Evolutionary conservation across 164 flowering plant genomes (phyloP), one percentile per base, ranked within the genome.

Genomic region (Cinnamomum chago): DNA sequence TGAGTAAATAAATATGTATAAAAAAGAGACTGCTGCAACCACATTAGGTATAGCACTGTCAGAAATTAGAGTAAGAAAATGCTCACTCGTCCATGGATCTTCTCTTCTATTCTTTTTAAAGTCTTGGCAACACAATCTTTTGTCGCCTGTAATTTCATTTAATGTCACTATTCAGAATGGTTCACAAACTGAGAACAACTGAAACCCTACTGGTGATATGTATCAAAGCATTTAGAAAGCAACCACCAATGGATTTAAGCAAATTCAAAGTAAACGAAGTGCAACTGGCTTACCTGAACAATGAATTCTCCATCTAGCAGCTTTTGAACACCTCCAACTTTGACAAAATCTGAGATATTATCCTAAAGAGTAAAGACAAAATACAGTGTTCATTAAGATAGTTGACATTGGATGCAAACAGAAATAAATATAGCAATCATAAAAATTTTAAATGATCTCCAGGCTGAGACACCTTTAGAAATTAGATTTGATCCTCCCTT

Each of bases 81-180:
- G 5, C 97, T 80, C 77, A 95, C 99, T 75, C 95, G 83, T 72
- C 92, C 97, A 81, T 87, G 88, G 70, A 93, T 90, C 86, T 93
- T 95, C 82, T 93, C 98, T 84, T 93, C 98, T 67, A 95, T 80
- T 85, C 99, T 86, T 80, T 93, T 95, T 77, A 95, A 76, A 27
- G 99, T 95, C 84, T 92, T 95, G 67, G 99, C 93, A 2, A 93
- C 95, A 89, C 99, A 95, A 84, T 95, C 99, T 79, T 93, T 92
- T 65, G 95, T 91, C 73, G 95, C 92, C 95, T 92, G 86, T 74
- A 85, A 81, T 52, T 40, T 62, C 25, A 72, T 50, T 52, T 52
- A 52, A 52, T 15, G 51, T 50, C 65, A 70, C 51, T 13, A 50
- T 28, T 11, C 9, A 71, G 52, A 50, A 30, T 3, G 60, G 47